These are phyloP conservation scores for Phytopythium mirpurense DNA, from an alignment of 352 stramenopile genomes.

Conservation along the genomic window DNA sequence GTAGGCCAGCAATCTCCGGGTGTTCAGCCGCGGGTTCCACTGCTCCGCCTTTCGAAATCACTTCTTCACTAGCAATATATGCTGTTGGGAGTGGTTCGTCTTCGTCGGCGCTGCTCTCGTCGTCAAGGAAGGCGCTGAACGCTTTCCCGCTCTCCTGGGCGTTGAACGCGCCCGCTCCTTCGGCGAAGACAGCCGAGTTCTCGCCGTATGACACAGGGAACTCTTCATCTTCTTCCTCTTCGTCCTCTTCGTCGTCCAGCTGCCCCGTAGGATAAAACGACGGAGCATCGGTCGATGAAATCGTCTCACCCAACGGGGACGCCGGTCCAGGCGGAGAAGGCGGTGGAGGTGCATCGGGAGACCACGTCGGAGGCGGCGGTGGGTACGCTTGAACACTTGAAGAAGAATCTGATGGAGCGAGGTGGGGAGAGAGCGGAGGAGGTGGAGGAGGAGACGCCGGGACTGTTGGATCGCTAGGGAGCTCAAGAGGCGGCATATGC, in stretches of 20 bases:
- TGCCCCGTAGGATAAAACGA: slow-evolving; percentile 1
- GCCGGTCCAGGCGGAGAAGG: slow-evolving; percentile 23
- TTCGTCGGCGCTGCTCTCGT: slow-evolving; percentile 49
- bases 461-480: slow-evolving; percentile 6
- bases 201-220: slow-evolving; percentile 51
- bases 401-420: background rate
- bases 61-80: background rate
- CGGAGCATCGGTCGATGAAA: background rate
- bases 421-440: slow-evolving; percentile 9
- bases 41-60: background rate
- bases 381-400: background rate
- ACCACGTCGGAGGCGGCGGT: background rate
- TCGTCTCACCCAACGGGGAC: slow-evolving; percentile 3
- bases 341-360: slow-evolving; percentile 17
- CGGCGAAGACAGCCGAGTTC: slow-evolving; percentile 21
- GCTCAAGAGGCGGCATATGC: slow-evolving; percentile 18
- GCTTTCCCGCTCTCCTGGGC: slow-evolving; percentile 55
- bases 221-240: slow-evolving; percentile 58
- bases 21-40: background rate
- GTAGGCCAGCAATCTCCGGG: background rate
- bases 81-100: slow-evolving; percentile 48
- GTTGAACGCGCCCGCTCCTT: slow-evolving; percentile 36
- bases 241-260: slow-evolving; percentile 40
- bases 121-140: slow-evolving; percentile 70
- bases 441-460: slow-evolving; percentile 5